Evolutionary conservation across 2,329 filamentous ascomycete species (phyloP).

Genomic region (Penicillium sp.): DNA sequence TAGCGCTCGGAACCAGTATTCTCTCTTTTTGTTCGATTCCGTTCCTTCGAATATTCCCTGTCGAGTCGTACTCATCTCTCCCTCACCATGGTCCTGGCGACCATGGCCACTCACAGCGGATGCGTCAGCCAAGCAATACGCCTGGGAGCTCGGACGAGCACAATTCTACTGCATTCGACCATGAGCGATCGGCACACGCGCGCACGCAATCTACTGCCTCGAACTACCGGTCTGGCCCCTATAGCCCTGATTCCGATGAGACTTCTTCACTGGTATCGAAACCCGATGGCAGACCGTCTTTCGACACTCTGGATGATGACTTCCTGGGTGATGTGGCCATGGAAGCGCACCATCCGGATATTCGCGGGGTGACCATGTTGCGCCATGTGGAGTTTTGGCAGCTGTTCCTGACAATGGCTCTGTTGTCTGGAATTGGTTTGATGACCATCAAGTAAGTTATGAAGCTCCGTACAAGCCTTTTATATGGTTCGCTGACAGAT

Average conservation of each 20-base stretch:
- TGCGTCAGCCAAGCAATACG: slow-evolving; percentile 33
- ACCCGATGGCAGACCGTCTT: slow-evolving; percentile 51
- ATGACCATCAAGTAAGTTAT: slow-evolving; percentile 95
- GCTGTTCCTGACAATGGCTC: slow-evolving; percentile 80
- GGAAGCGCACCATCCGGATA: slow-evolving; percentile 82
- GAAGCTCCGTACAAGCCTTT: background rate
- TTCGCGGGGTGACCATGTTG: slow-evolving; percentile 78
- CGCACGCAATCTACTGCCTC: slow-evolving; percentile 36
- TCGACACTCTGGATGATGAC: slow-evolving; percentile 53
- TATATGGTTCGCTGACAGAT: slow-evolving; percentile 32
- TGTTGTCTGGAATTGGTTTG: slow-evolving; percentile 88
- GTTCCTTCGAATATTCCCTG: slow-evolving; percentile 74
- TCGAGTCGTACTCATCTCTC: slow-evolving; percentile 48
- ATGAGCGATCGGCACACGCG: slow-evolving; percentile 28
- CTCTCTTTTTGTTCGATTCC: slow-evolving; percentile 78
- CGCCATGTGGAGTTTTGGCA: slow-evolving; percentile 83
- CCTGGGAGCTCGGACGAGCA: slow-evolving; percentile 36
- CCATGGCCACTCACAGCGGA: slow-evolving; percentile 33
- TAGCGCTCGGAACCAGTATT: slow-evolving; percentile 76
- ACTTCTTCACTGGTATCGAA: slow-evolving; percentile 78
- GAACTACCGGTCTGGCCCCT: slow-evolving; percentile 25
- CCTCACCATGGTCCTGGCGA: slow-evolving; percentile 37
- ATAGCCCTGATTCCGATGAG: slow-evolving; percentile 62
- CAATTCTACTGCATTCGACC: slow-evolving; percentile 34
- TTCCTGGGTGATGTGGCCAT: slow-evolving; percentile 63